These are phyloP conservation scores for Leishmania lainsoni DNA, from an alignment of 208 protist species.

Conservation along the genomic window DNA sequence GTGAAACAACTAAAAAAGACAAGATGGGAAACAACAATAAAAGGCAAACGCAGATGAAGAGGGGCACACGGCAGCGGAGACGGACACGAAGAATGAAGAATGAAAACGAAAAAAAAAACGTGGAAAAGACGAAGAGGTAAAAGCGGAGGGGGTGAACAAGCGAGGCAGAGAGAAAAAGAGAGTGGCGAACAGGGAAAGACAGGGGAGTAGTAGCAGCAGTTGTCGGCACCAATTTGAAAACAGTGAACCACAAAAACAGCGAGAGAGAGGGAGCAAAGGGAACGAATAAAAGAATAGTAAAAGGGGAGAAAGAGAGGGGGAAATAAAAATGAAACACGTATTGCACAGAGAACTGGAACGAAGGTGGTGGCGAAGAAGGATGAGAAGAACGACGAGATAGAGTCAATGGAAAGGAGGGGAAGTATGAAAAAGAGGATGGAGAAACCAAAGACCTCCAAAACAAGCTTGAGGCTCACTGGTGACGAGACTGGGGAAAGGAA, in stretches of 20 bases:
- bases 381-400: slow-evolving; percentile 3
- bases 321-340: not conserved
- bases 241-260: not conserved
- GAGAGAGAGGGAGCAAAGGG: not conserved
- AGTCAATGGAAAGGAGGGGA: not conserved
- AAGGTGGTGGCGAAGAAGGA: not conserved
- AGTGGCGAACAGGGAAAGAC: not conserved
- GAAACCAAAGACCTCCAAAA: slow-evolving; percentile 1
- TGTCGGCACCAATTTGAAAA: not conserved
- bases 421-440: slow-evolving; percentile 13
- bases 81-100: not conserved
- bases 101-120: not conserved
- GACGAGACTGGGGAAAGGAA: not conserved
- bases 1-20: not conserved
- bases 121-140: not conserved
- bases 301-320: too few species aligned
- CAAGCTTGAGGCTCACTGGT: not conserved
- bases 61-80: not conserved
- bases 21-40: not conserved
- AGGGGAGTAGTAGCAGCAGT: not conserved
- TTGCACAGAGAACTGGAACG: not conserved
- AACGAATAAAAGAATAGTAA: not conserved
- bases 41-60: not conserved
- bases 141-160: not conserved
- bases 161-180: not conserved